phyloP scores from a whole-genome alignment of 176 grass and related monocot genomes.

The Alloteropsis semialata region DNA sequence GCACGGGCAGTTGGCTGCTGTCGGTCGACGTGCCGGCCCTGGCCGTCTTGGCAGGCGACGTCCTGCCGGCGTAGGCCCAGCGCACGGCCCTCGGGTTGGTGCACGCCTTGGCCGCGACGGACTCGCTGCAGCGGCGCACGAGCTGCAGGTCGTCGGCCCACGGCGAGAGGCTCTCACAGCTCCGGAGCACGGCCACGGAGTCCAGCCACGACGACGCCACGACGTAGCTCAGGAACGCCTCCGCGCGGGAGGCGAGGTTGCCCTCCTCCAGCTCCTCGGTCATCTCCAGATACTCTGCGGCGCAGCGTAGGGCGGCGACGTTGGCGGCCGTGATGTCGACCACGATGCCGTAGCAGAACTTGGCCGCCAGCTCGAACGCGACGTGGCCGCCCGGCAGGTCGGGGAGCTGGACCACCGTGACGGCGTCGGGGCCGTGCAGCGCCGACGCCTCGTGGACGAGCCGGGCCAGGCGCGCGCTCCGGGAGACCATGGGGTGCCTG shows the following conservation, averaged over 20 bases:
- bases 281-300: constrained; percentile 97
- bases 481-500: not conserved
- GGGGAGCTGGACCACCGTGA: not conserved
- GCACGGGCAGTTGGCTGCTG: constrained; percentile 29
- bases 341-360: constrained; percentile 1
- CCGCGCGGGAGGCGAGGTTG: constrained; percentile 40
- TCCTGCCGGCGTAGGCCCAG: not conserved
- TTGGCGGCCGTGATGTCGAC: constrained; percentile 1
- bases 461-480: not conserved
- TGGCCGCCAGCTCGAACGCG: constrained; percentile 4
- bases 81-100: not conserved
- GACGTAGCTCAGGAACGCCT: not conserved
- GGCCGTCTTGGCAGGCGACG: not conserved
- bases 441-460: not conserved
- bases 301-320: constrained; percentile 38
- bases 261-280: constrained; percentile 98
- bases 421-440: not conserved
- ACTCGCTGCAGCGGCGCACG: not conserved
- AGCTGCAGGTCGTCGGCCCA: not conserved
- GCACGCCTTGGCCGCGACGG: not conserved
- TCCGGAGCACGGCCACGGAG: not conserved
- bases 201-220: not conserved
- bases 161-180: not conserved
- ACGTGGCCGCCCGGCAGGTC: not conserved
- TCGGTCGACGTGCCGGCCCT: constrained; percentile 34